These are phyloP conservation scores for Dictyostelium intermedium DNA, from an alignment of 78 protist genomes.

Conservation along the genomic window DNA sequence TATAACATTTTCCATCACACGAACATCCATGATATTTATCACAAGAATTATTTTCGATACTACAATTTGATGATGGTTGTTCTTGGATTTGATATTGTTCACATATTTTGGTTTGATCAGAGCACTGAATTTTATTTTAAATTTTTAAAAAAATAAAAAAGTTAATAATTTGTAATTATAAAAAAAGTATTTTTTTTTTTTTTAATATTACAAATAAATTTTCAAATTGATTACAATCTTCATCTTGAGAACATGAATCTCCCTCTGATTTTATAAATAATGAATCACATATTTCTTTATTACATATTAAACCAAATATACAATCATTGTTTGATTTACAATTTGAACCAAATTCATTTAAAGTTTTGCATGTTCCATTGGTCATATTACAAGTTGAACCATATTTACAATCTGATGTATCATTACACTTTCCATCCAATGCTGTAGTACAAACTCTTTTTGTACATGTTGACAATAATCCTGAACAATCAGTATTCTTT, in stretches of 20 bases:
- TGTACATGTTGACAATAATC: background rate
- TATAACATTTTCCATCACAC: background rate
- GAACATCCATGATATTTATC: background rate
- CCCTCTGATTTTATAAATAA: background rate
- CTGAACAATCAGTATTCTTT: background rate
- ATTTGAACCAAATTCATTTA: background rate
- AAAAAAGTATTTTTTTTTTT: background rate
- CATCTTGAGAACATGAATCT: background rate
- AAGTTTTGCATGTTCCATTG: background rate
- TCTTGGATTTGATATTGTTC: background rate
- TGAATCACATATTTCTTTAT: background rate
- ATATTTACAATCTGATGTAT: background rate
- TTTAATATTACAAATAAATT: background rate
- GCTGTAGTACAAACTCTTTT: background rate
- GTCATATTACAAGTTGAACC: background rate
- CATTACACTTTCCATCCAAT: background rate
- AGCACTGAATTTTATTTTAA: background rate
- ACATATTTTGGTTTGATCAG: background rate
- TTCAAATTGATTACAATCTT: background rate
- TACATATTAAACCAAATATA: background rate
- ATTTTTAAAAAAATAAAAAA: background rate
- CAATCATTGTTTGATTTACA: background rate
- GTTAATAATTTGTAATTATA: background rate
- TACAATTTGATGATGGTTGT: background rate
- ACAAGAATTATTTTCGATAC: background rate